Evolutionary conservation across 257 asterid genomes (phyloP).

Genomic region (Plantago ovata): DNA sequence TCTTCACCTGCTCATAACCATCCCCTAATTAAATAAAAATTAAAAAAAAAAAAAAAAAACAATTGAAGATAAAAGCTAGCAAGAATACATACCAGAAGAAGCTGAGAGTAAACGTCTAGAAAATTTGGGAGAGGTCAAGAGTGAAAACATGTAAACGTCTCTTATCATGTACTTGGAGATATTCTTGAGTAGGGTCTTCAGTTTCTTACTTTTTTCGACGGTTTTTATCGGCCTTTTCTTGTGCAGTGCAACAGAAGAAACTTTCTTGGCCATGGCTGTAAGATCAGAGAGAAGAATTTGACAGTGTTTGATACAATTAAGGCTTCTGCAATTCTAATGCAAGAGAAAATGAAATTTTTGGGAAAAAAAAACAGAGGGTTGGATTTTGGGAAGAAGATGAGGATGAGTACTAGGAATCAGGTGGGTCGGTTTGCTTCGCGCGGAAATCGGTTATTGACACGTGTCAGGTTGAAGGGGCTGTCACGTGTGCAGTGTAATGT

Average conservation of each 20-base stretch:
- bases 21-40: neutral
- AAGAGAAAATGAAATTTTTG: too few species aligned
- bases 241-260: conserved; percentile 24
- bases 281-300: too few species aligned
- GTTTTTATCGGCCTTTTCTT: conserved; percentile 23
- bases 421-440: neutral
- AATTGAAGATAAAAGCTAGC: too few species aligned
- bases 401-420: neutral
- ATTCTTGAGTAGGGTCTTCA: conserved; percentile 19
- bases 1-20: conserved; percentile 24
- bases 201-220: conserved; percentile 18
- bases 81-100: conserved; percentile 11
- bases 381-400: too few species aligned
- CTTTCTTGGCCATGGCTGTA: conserved; percentile 34
- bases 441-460: conserved; percentile 22
- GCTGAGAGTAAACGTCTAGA: conserved; percentile 6
- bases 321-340: neutral
- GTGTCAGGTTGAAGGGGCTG: neutral
- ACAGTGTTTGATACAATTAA: neutral
- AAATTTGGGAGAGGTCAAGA: conserved; percentile 23
- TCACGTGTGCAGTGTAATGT: conserved; percentile 19
- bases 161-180: conserved; percentile 41
- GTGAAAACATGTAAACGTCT: conserved; percentile 48
- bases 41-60: neutral
- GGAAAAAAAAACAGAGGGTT: too few species aligned